Evolutionary conservation across 169 alveolate species (phyloP), one percentile per base, ranked within the genome.

Genomic region (Eimeria praecox): DNA sequence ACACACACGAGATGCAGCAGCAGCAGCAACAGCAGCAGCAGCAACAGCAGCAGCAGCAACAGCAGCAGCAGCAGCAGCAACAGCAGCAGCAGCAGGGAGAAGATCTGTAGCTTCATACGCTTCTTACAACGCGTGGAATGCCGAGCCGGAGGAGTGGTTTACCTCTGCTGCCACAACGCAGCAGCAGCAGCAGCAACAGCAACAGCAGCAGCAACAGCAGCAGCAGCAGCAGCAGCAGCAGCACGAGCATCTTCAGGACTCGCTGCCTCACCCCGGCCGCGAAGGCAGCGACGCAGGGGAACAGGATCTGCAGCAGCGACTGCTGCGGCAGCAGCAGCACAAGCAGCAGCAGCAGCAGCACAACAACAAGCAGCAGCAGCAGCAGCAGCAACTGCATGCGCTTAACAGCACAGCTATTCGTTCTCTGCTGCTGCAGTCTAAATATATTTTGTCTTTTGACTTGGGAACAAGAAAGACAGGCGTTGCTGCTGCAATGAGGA

Each of bases 141-240:
- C 24, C 62, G 22, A 27, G 12, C 59, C 54, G 42, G 87, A 40
- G 40, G 87, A 77, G 54, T 77, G 87, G 87, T 77, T 77, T 62
- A 42, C 24, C 2, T 33, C 87, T 12, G 38, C 12, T 18, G 64
- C 35, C 62, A 16, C 38, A n/a, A 35, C 59, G 9, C 87, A 77
- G 87, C 87, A 77, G 87, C 35, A 40, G 30, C 59, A 77, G n/a
- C 85, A 73, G 52, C 85, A 73, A 24, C 54, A 73, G 46, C 83
- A 73, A 22, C 83, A 73, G 83, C 44, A 73, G 85, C 54, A 73
- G 52, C 85, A n/a, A 33, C 85, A 73, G 52, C 85, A 73, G 52
- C 54, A 73, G 46, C 83, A 73, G 49, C 83, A 73, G 83, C 44
- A 73, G 85, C 54, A 73, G 52, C 85, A n/a, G 24, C 85, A 73